Conservation (phyloP, 495 filamentous ascomycete genomes). For the Podospora pseudopauciseta region DNA sequence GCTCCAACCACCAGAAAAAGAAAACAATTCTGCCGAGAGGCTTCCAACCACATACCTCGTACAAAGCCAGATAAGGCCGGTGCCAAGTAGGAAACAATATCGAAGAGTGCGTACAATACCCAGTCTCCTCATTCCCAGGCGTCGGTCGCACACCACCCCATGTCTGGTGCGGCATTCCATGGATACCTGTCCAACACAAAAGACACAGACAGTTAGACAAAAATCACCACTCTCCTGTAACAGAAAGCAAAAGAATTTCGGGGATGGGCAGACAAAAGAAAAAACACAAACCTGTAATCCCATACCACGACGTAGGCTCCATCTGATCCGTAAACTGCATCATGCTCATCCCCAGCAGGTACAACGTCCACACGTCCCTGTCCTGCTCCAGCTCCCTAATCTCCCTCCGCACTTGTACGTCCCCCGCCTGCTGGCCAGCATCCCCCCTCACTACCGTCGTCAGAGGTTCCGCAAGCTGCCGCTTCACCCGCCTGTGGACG, state of each 20-base stretch:
- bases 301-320: constrained; percentile 56
- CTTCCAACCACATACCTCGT: constrained; percentile 51
- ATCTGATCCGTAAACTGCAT: constrained; percentile 54
- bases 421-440: constrained; percentile 4
- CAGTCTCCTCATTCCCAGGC: constrained; percentile 44
- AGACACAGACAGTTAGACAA: constrained; percentile 5
- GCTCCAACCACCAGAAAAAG: background rate
- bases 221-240: background rate
- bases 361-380: constrained; percentile 56
- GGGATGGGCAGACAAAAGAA: background rate
- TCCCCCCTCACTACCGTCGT: constrained; percentile 23
- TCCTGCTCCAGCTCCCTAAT: constrained; percentile 57
- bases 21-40: too few relatives aligned
- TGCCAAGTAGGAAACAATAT: constrained; percentile 70
- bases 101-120: constrained; percentile 64
- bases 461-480: constrained; percentile 19
- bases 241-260: background rate
- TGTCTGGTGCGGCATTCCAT: constrained; percentile 56
- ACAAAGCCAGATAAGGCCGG: constrained; percentile 63
- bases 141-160: constrained; percentile 55
- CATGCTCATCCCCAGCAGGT: constrained; percentile 51
- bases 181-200: constrained; percentile 49
- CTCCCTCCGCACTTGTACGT: constrained; percentile 39
- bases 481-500: constrained; percentile 25
- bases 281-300: constrained; percentile 41